phyloP scores from a whole-genome alignment of 2,329 filamentous ascomycete genomes.

The Xylaria arbuscula region DNA sequence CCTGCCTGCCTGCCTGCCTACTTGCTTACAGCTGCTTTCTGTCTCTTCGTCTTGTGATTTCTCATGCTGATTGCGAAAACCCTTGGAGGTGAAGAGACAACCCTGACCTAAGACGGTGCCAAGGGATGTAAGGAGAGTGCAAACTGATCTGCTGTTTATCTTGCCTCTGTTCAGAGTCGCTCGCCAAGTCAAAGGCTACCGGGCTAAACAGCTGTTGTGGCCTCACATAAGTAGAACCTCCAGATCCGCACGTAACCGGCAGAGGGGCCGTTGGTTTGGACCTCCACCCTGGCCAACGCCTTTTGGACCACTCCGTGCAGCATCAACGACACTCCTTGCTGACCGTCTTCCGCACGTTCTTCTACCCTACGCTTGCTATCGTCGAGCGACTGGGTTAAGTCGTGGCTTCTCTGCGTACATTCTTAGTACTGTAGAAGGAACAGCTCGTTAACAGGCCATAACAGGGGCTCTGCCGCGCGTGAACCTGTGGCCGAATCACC shows the following conservation, averaged over 20 bases:
- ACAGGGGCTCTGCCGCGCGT: conserved; percentile 26
- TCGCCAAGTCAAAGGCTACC: conserved; percentile 10
- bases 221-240: neutral
- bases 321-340: conserved; percentile 15
- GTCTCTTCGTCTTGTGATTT: conserved; percentile 8
- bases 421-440: conserved; percentile 11
- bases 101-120: neutral
- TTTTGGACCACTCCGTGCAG: conserved; percentile 19
- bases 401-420: conserved; percentile 4
- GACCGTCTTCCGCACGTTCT: neutral
- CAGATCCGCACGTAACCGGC: conserved; percentile 14
- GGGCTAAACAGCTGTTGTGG: conserved; percentile 19
- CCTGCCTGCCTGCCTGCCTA: no score
- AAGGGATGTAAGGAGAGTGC: conserved; percentile 14
- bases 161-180: conserved; percentile 3
- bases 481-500: conserved; percentile 1
- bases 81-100: neutral
- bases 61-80: neutral
- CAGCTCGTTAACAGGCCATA: conserved; percentile 6
- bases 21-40: conserved; percentile 3
- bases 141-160: conserved; percentile 7
- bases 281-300: conserved; percentile 18
- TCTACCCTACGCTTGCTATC: neutral
- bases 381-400: neutral
- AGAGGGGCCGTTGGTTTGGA: conserved; percentile 2